Evolutionary conservation across 2,329 filamentous ascomycete species (phyloP).

Genomic region (Cylindrodendrum hubeiense): DNA sequence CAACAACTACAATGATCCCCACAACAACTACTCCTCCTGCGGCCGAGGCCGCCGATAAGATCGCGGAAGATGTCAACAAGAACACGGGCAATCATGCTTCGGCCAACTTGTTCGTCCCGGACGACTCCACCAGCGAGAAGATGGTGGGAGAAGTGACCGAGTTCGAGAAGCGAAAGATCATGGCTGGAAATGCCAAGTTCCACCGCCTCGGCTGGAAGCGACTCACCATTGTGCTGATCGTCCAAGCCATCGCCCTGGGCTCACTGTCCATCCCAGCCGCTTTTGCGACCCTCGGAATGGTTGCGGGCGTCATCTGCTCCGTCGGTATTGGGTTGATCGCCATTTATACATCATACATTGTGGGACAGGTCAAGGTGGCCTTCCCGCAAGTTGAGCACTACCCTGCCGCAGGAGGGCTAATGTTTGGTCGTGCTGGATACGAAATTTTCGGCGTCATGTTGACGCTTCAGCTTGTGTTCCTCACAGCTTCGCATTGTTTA

Average conservation of each 20-base stretch:
- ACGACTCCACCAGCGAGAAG: constrained; percentile 27
- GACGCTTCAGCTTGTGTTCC: constrained; percentile 72
- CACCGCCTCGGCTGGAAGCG: constrained; percentile 36
- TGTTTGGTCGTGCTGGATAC: constrained; percentile 67
- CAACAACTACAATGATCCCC: constrained; percentile 26
- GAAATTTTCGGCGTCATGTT: constrained; percentile 69
- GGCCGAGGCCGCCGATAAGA: constrained; percentile 16
- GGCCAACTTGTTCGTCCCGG: constrained; percentile 1
- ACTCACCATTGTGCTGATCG: constrained; percentile 34
- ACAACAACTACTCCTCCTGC: constrained; percentile 22
- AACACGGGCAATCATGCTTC: neutral
- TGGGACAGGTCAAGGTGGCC: constrained; percentile 55
- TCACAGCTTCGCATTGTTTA: constrained; percentile 74
- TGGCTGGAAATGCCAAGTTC: constrained; percentile 33
- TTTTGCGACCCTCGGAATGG: constrained; percentile 36
- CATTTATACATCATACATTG: constrained; percentile 54
- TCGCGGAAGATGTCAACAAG: constrained; percentile 9
- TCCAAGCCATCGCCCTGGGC: constrained; percentile 35
- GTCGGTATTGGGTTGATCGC: constrained; percentile 51
- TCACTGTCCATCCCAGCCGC: constrained; percentile 35
- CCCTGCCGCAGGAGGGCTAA: constrained; percentile 71
- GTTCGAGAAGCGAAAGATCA: constrained; percentile 33
- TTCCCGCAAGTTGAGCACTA: constrained; percentile 69
- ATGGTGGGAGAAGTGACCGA: constrained; percentile 33
- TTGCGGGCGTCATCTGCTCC: constrained; percentile 51